Conservation (phyloP, 169 alveolate species). For the Cyclospora cayetanensis region DNA sequence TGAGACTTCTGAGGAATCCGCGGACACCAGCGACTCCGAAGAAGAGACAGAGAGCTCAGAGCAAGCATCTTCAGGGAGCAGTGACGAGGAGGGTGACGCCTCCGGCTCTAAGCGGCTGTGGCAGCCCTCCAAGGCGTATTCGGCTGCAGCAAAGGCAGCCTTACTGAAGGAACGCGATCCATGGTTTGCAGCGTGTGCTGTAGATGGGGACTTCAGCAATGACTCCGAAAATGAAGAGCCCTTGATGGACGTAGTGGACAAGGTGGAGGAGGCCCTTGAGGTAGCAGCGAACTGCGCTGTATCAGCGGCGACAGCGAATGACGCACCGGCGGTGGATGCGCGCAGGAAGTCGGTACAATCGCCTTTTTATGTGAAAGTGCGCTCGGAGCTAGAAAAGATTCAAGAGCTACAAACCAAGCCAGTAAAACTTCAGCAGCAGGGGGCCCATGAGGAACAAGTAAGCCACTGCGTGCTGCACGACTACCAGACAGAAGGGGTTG, state of each 20-base stretch:
- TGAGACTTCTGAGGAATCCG: not conserved
- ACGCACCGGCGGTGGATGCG: not conserved
- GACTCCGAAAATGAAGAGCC: not conserved
- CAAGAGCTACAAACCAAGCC: not conserved
- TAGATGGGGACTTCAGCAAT: not conserved
- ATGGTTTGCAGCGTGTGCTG: not conserved
- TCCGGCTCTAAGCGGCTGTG: not conserved
- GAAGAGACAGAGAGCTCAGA: not conserved
- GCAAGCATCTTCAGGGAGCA: not conserved
- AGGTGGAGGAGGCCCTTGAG: not conserved
- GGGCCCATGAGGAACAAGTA: not conserved
- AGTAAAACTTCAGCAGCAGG: not conserved
- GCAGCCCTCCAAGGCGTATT: not conserved
- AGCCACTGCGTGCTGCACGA: not conserved
- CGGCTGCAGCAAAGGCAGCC: conserved; percentile 1
- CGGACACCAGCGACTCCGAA: not conserved
- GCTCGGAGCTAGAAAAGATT: not conserved
- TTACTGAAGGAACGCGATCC: not conserved
- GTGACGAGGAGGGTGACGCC: not conserved
- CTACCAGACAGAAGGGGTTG: conserved; percentile 20
- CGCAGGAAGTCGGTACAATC: not conserved
- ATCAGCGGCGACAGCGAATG: not conserved
- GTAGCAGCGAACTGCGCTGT: not conserved
- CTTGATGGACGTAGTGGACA: not conserved
- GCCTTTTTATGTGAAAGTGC: not conserved